These are phyloP conservation scores for Endocalyx cinctus DNA, from an alignment of 2,329 filamentous ascomycete genomes.

Conservation along the genomic window DNA sequence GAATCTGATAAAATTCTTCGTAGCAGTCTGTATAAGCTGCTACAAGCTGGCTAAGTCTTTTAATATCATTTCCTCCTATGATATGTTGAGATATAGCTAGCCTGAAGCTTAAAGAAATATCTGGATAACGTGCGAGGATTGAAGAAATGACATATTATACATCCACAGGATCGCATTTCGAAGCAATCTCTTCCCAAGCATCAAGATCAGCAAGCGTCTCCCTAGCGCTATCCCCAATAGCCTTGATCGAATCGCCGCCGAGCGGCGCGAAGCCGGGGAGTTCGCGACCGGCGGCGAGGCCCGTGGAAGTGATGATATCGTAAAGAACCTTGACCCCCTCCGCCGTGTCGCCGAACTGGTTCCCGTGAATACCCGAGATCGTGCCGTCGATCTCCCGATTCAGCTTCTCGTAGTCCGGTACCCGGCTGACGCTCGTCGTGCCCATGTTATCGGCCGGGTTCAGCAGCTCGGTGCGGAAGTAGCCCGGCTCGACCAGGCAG, in stretches of 20 bases:
- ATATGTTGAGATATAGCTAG: too few species aligned
- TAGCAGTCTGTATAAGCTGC: too few species aligned
- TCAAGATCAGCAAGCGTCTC: conserved; percentile 24
- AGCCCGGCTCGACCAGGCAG: conserved; percentile 31
- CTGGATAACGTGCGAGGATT: too few species aligned
- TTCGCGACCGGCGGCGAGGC: conserved; percentile 15
- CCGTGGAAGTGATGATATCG: conserved; percentile 22
- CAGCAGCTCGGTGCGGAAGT: conserved; percentile 28
- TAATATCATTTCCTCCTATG: too few species aligned
- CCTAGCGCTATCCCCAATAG: conserved; percentile 20
- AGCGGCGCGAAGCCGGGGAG: conserved; percentile 23
- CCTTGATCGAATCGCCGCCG: conserved; percentile 18
- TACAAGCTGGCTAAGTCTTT: too few species aligned
- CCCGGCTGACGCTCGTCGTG: background rate
- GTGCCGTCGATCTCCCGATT: conserved; percentile 6
- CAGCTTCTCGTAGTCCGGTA: conserved; percentile 10
- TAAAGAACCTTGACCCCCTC: conserved; percentile 28
- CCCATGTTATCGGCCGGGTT: conserved; percentile 13
- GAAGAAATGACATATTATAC: too few species aligned
- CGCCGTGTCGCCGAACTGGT: conserved; percentile 23
- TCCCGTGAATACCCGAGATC: conserved; percentile 7
- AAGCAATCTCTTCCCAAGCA: conserved; percentile 28
- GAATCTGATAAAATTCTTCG: too few species aligned
- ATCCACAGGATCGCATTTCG: conserved; percentile 1
- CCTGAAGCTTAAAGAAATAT: too few species aligned